These are phyloP conservation scores for Neonectria faginata DNA, from an alignment of 2,329 filamentous ascomycete species.

Conservation along the genomic window DNA sequence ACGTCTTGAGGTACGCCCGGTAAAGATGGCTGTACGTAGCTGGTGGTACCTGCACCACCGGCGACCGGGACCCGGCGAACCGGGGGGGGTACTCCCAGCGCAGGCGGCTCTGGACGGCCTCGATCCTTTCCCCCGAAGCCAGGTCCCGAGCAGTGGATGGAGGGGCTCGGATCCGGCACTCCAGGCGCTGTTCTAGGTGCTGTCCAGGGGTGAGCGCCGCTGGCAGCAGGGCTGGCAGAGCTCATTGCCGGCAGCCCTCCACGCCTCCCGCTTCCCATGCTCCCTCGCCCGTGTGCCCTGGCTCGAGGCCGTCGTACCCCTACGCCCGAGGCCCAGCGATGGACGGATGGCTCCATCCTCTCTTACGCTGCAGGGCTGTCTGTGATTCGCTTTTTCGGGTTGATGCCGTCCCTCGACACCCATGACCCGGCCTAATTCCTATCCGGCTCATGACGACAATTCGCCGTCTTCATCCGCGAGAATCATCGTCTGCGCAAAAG, in stretches of 20 bases:
- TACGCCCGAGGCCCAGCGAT: slow-evolving; percentile 37
- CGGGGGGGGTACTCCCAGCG: slow-evolving; percentile 39
- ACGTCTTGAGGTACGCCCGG: slow-evolving; percentile 21
- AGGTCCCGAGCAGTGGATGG: slow-evolving; percentile 40
- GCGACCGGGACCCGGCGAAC: slow-evolving; percentile 45
- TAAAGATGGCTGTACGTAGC: slow-evolving; percentile 36
- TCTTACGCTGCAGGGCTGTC: slow-evolving; percentile 3
- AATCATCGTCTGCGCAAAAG: background rate
- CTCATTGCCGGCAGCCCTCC: slow-evolving; percentile 19
- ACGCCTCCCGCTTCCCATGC: slow-evolving; percentile 12
- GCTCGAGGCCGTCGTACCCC: slow-evolving; percentile 20
- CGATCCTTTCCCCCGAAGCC: slow-evolving; percentile 48
- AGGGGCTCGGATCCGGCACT: slow-evolving; percentile 21
- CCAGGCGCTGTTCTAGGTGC: slow-evolving; percentile 10
- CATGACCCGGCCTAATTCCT: slow-evolving; percentile 11
- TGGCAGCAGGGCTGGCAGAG: slow-evolving; percentile 17
- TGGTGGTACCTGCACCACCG: slow-evolving; percentile 43
- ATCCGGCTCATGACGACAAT: slow-evolving; percentile 10
- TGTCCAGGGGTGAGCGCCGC: background rate
- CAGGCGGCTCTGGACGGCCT: slow-evolving; percentile 33
- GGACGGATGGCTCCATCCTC: slow-evolving; percentile 28
- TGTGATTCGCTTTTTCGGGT: slow-evolving; percentile 23
- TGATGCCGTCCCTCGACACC: slow-evolving; percentile 21
- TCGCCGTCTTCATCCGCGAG: slow-evolving; percentile 10
- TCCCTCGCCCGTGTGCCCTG: background rate